These are phyloP conservation scores for Trichosporon asahii DNA, from an alignment of 1,284 basidiomycete species.

Conservation along the genomic window DNA sequence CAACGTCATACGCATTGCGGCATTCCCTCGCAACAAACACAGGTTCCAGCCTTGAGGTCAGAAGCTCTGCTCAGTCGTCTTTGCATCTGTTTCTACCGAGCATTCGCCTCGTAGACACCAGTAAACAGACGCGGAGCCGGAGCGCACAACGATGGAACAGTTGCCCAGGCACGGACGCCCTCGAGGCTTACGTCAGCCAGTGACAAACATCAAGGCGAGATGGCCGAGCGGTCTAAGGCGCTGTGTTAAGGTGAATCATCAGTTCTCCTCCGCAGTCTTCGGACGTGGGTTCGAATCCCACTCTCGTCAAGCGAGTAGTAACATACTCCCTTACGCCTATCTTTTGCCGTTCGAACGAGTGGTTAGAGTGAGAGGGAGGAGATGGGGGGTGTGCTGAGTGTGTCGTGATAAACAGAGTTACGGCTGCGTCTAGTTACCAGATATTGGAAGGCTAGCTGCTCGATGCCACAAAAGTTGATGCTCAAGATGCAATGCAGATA, in stretches of 20 bases:
- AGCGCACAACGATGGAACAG: neutral
- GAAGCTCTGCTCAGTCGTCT: no score
- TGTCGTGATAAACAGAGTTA: no score
- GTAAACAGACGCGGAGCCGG: no score
- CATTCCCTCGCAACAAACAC: no score
- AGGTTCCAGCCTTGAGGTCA: no score
- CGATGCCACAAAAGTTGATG: no score
- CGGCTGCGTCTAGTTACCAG: no score
- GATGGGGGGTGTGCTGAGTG: neutral
- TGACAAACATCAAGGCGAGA: slow-evolving; percentile 13
- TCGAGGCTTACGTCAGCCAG: neutral
- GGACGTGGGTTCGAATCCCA: neutral
- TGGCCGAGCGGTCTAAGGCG: slow-evolving; percentile 22
- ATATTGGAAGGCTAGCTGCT: no score
- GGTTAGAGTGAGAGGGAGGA: neutral
- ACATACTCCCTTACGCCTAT: neutral
- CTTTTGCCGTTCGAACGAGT: neutral
- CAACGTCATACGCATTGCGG: no score
- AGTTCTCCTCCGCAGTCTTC: neutral
- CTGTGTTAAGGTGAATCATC: slow-evolving; percentile 18
- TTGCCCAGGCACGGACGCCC: neutral
- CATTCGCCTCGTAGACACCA: no score
- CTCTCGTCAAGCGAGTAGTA: neutral
- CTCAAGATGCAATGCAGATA: slow-evolving; percentile 9
- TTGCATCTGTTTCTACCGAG: no score